A percentile compares a stretch with the other conserved stretches of the same genome.
These are phyloP conservation scores for Chamaecrista fasciculata DNA, from an alignment of 306 rosid genomes.

Conservation along the genomic window DNA sequence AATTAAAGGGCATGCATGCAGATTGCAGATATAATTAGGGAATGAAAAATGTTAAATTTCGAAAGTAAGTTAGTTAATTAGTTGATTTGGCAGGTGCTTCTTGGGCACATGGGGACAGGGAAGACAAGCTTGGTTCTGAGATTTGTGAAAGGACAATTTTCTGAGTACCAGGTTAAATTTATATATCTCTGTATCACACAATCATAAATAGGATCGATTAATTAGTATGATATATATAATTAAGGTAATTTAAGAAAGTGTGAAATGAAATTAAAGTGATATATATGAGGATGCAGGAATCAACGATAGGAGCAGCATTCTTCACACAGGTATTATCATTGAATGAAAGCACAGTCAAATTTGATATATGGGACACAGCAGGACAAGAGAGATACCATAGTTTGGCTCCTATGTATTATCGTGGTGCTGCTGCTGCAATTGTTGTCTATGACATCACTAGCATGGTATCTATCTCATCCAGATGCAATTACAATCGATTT, in stretches of 20 bases:
- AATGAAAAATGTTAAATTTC: too few species aligned
- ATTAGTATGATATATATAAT: too few species aligned
- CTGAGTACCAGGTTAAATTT: conserved; percentile 66
- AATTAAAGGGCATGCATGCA: background rate
- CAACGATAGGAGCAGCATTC: conserved; percentile 92
- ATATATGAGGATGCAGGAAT: conserved; percentile 77
- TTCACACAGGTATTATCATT: conserved; percentile 81
- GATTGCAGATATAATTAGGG: too few species aligned
- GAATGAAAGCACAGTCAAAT: conserved; percentile 73
- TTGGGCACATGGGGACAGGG: conserved; percentile 92
- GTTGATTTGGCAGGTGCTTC: conserved; percentile 57
- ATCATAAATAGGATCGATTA: background rate
- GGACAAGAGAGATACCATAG: conserved; percentile 92
- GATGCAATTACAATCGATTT: too few species aligned
- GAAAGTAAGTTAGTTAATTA: too few species aligned
- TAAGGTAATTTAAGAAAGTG: too few species aligned
- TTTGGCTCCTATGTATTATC: conserved; percentile 96
- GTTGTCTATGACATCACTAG: conserved; percentile 78
- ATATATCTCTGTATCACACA: background rate
- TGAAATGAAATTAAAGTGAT: too few species aligned
- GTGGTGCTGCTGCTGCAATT: conserved; percentile 88
- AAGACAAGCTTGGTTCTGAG: conserved; percentile 86
- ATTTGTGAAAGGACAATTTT: conserved; percentile 84
- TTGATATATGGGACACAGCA: conserved; percentile 96
- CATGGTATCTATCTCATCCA: conserved; percentile 35